phyloP scores from a whole-genome alignment of 2,329 filamentous ascomycete species.

The Trichoderma sp. region DNA sequence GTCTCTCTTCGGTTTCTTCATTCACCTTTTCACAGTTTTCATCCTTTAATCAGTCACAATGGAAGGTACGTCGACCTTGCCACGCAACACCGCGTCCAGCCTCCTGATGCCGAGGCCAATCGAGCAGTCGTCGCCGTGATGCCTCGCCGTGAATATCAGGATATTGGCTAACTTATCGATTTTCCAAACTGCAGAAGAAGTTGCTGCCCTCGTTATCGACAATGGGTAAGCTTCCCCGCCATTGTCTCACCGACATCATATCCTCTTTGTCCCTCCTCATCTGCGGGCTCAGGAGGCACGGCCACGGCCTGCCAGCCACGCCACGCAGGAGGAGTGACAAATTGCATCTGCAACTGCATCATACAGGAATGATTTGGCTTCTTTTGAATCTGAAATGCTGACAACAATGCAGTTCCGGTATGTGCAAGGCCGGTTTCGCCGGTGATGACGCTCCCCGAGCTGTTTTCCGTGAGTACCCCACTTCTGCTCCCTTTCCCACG shows the following conservation, averaged over 20 bases:
- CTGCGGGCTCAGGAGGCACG: slow-evolving; percentile 11
- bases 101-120: slow-evolving; percentile 22
- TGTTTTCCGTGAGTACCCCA: slow-evolving; percentile 91
- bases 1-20: slow-evolving; percentile 13
- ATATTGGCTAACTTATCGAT: slow-evolving; percentile 46
- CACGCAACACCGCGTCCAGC: slow-evolving; percentile 17
- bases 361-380: not conserved
- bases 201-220: slow-evolving; percentile 99
- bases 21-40: slow-evolving; percentile 37
- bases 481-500: slow-evolving; percentile 37
- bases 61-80: slow-evolving; percentile 53
- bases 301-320: slow-evolving; percentile 12
- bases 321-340: not conserved
- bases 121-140: slow-evolving; percentile 1
- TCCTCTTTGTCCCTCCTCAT: slow-evolving; percentile 8
- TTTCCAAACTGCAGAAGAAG: slow-evolving; percentile 78
- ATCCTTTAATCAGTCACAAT: slow-evolving; percentile 56
- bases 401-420: slow-evolving; percentile 79
- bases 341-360: slow-evolving; percentile 12
- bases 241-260: slow-evolving; percentile 44
- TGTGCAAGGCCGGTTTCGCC: slow-evolving; percentile 99
- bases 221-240: slow-evolving; percentile 87
- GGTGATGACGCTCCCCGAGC: slow-evolving; percentile 99
- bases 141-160: slow-evolving; percentile 24
- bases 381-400: slow-evolving; percentile 11